These are phyloP conservation scores for Boletus barrowsii DNA, from an alignment of 768 basidiomycete species.

Conservation along the genomic window DNA sequence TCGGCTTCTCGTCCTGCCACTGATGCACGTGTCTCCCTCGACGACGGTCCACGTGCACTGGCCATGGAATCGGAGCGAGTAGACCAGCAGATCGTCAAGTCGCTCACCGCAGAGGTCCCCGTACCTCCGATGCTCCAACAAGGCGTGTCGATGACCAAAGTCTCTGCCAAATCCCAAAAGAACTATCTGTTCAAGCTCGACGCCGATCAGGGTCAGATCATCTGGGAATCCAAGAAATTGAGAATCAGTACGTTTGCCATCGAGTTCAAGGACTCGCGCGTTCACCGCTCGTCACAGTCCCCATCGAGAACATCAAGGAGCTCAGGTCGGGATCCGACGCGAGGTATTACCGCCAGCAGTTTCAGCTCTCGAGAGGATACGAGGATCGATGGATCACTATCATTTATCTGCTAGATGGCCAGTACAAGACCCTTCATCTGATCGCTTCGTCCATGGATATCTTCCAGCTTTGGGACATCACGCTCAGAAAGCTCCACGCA, in stretches of 20 bases:
- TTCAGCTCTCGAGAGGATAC: conserved; percentile 57
- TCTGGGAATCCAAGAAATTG: conserved; percentile 71
- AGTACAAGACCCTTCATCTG: conserved; percentile 84
- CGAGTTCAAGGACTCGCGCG: background rate
- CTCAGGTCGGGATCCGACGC: conserved; percentile 73
- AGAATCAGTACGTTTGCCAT: conserved; percentile 49
- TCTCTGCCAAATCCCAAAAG: conserved; percentile 75
- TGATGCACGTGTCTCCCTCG: background rate
- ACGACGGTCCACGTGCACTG: background rate
- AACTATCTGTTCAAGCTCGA: conserved; percentile 68
- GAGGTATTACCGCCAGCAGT: conserved; percentile 66
- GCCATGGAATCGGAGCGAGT: background rate
- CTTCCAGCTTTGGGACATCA: conserved; percentile 59
- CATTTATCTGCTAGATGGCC: conserved; percentile 73
- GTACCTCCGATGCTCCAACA: conserved; percentile 47
- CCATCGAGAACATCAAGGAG: conserved; percentile 85
- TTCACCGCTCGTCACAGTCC: conserved; percentile 46
- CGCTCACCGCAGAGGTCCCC: no score
- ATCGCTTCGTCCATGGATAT: conserved; percentile 66
- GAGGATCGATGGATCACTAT: conserved; percentile 82
- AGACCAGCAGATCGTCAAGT: no score
- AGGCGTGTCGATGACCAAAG: conserved; percentile 78
- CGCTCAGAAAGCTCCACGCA: conserved; percentile 60
- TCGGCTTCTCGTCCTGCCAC: background rate
- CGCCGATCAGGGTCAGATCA: conserved; percentile 75